phyloP scores from a whole-genome alignment of 108 stramenopile species.

The Conticribra guillardii region DNA sequence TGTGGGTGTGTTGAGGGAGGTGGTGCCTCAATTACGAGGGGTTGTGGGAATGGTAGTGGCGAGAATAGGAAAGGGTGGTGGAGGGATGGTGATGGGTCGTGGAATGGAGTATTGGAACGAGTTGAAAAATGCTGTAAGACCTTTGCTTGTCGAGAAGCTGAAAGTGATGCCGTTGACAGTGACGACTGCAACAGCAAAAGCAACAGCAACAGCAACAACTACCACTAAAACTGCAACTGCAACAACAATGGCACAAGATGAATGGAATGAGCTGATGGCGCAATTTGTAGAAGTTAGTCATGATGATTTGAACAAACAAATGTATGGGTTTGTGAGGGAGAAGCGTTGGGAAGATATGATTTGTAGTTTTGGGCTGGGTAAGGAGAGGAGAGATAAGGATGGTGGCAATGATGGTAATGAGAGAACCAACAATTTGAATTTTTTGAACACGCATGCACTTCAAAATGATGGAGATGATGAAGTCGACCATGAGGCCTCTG shows the following conservation, averaged over 20 bases:
- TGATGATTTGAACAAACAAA: slow-evolving; percentile 25
- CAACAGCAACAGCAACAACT: no score
- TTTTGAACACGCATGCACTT: not conserved
- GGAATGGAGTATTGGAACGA: slow-evolving; percentile 3
- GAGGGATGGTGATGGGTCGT: not conserved
- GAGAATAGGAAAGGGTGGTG: no score
- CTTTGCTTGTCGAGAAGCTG: slow-evolving; percentile 1
- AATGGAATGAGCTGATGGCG: slow-evolving; percentile 28
- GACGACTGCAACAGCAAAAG: not conserved
- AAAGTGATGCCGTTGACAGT: not conserved
- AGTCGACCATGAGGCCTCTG: no score
- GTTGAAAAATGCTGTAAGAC: slow-evolving; percentile 12
- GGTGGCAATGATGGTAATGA: not conserved
- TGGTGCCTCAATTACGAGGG: slow-evolving; percentile 11
- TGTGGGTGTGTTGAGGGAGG: slow-evolving; percentile 21
- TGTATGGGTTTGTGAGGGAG: slow-evolving; percentile 18
- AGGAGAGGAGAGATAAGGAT: not conserved
- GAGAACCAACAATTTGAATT: slow-evolving; percentile 1
- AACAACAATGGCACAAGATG: not conserved
- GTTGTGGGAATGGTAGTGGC: not conserved
- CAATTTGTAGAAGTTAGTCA: slow-evolving; percentile 33
- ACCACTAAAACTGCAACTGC: no score
- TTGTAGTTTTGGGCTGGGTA: slow-evolving; percentile 11
- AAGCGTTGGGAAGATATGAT: slow-evolving; percentile 28
- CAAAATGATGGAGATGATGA: not conserved